phyloP scores from a whole-genome alignment of 176 grass and related monocot species.

The Oryza meridionalis region DNA sequence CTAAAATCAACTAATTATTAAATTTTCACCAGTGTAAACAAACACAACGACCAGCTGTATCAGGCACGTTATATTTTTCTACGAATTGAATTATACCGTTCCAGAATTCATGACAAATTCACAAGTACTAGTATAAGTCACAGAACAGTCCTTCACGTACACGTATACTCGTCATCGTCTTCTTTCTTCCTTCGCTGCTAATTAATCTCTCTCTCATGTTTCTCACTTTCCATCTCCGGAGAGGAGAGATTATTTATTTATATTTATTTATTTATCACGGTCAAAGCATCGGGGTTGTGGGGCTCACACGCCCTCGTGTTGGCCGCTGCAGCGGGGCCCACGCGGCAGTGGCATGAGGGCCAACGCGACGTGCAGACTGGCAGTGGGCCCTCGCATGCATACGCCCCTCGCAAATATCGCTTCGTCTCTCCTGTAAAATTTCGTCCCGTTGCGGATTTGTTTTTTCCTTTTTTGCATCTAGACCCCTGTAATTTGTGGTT shows the following conservation, averaged over 20 bases:
- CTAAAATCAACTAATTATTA: not conserved
- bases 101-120: not conserved
- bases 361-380: conserved; percentile 1
- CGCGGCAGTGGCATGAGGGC: not conserved
- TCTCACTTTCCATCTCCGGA: not conserved
- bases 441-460: too few relatives aligned
- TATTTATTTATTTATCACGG: not conserved
- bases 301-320: not conserved
- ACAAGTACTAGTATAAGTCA: not conserved
- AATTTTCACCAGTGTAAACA: not conserved
- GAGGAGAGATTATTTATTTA: too few relatives aligned
- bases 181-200: not conserved
- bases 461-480: too few relatives aligned
- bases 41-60: not conserved
- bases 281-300: not conserved
- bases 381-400: not conserved
- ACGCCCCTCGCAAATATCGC: not conserved
- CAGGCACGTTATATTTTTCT: not conserved
- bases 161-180: not conserved
- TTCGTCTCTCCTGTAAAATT: not conserved
- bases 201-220: not conserved
- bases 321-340: not conserved
- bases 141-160: not conserved
- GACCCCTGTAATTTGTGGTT: not conserved
- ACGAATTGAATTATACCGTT: not conserved